Evolutionary conservation across 1,284 basidiomycete genomes (phyloP).

Genomic region (Uromyces viciae-fabae): DNA sequence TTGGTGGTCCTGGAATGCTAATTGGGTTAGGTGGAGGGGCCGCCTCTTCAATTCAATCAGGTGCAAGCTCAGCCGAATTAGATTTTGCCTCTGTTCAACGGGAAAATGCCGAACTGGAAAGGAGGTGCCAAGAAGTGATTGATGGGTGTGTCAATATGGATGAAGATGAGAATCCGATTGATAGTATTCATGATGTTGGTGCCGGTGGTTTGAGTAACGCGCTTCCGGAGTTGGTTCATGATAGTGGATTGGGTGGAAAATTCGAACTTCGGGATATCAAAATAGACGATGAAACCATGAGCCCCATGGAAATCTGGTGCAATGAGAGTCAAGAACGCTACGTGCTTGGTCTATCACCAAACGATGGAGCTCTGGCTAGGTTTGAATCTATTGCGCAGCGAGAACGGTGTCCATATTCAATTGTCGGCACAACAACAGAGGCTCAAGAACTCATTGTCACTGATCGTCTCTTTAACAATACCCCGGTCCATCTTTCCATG

Average conservation of each 20-base stretch:
- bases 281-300: constrained; percentile 88
- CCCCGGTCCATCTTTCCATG: constrained; percentile 86
- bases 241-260: constrained; percentile 80
- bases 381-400: constrained; percentile 78
- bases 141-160: constrained; percentile 75
- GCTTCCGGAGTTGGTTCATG: constrained; percentile 92
- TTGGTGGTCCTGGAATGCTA: constrained; percentile 95
- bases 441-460: constrained; percentile 72
- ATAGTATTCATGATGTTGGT: constrained; percentile 96
- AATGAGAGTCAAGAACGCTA: constrained; percentile 99
- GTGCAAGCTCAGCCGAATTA: constrained; percentile 79
- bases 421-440: constrained; percentile 83
- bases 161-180: constrained; percentile 69
- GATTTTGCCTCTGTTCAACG: constrained; percentile 97
- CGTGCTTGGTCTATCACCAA: constrained; percentile 67
- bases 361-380: constrained; percentile 4
- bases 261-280: constrained; percentile 93
- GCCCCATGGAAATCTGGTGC: constrained; percentile 99
- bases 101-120: constrained; percentile 97
- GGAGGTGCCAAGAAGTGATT: constrained; percentile 94
- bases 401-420: constrained; percentile 86
- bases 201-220: constrained; percentile 96
- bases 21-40: constrained; percentile 97
- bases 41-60: constrained; percentile 84
- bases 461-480: constrained; percentile 69